Conservation (phyloP, 2,329 filamentous ascomycete genomes). For the Epichloe festucae region DNA sequence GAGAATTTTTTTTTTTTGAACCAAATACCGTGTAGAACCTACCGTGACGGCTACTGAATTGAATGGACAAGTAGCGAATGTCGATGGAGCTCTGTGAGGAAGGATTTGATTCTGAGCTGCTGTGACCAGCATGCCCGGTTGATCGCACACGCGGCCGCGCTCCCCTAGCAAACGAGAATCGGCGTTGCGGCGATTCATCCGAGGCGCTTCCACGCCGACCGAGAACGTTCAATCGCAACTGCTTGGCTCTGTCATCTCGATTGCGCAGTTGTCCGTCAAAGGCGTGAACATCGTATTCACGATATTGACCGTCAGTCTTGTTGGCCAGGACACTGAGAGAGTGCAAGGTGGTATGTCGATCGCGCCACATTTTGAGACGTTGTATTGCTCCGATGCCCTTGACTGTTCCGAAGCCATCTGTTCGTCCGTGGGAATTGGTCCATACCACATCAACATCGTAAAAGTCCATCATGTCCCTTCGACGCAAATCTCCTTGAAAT, state of each 20-base stretch:
- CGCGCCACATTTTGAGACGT: slow-evolving; percentile 38
- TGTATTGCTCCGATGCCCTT: slow-evolving; percentile 38
- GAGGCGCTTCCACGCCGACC: slow-evolving; percentile 28
- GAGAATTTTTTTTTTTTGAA: not conserved
- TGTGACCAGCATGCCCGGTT: slow-evolving; percentile 10
- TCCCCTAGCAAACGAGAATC: slow-evolving; percentile 31
- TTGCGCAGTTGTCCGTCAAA: slow-evolving; percentile 35
- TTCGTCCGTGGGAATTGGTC: slow-evolving; percentile 36
- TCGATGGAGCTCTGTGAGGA: slow-evolving; percentile 19
- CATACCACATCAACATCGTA: slow-evolving; percentile 40
- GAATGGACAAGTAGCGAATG: slow-evolving; percentile 35
- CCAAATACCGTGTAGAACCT: slow-evolving; percentile 7
- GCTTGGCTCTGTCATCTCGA: slow-evolving; percentile 32
- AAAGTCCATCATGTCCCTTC: slow-evolving; percentile 35
- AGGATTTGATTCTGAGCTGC: slow-evolving; percentile 12
- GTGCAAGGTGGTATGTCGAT: slow-evolving; percentile 33
- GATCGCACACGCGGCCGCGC: slow-evolving; percentile 27
- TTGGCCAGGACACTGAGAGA: slow-evolving; percentile 36
- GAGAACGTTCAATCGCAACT: slow-evolving; percentile 29
- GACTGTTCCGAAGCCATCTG: slow-evolving; percentile 36
- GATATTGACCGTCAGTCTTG: slow-evolving; percentile 30
- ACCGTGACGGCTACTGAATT: slow-evolving; percentile 36
- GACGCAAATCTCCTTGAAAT: slow-evolving; percentile 36
- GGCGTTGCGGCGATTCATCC: slow-evolving; percentile 23
- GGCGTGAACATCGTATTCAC: slow-evolving; percentile 33